These are phyloP conservation scores for Coemansia sp. DNA, from an alignment of 192 early-diverging fungal species.

Conservation along the genomic window DNA sequence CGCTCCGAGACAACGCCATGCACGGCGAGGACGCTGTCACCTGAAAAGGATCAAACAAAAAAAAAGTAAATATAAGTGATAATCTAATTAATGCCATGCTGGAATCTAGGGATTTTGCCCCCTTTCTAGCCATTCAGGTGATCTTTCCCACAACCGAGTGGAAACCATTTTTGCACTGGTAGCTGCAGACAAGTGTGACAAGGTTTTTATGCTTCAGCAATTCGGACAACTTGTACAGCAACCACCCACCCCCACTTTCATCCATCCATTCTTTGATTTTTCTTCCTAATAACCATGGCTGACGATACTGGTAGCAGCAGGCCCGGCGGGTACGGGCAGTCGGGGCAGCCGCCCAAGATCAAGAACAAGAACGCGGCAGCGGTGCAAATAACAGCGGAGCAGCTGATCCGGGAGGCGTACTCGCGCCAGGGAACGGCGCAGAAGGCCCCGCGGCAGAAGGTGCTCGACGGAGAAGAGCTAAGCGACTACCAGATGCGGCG, in stretches of 20 bases:
- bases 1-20: background rate
- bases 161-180: no score
- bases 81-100: no score
- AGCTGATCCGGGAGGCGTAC: constrained; percentile 93
- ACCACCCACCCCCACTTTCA: background rate
- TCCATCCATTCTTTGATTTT: background rate
- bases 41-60: background rate
- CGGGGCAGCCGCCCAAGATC: constrained; percentile 61
- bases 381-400: constrained; percentile 98
- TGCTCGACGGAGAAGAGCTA: constrained; percentile 91
- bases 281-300: constrained; percentile 8
- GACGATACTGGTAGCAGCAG: background rate
- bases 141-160: no score
- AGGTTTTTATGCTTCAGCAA: no score
- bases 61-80: no score
- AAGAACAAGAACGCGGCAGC: constrained; percentile 98
- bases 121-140: no score
- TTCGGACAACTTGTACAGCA: background rate
- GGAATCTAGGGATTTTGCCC: no score
- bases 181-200: no score
- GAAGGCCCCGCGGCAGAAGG: constrained; percentile 77
- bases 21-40: background rate
- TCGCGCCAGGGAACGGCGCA: constrained; percentile 71
- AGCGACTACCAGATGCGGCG: constrained; percentile 86
- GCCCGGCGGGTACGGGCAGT: constrained; percentile 44